Evolutionary conservation across 2,329 filamentous ascomycete genomes (phyloP), one percentile per base, ranked within the genome.

Genomic region (Cladobotryum protrusum): DNA sequence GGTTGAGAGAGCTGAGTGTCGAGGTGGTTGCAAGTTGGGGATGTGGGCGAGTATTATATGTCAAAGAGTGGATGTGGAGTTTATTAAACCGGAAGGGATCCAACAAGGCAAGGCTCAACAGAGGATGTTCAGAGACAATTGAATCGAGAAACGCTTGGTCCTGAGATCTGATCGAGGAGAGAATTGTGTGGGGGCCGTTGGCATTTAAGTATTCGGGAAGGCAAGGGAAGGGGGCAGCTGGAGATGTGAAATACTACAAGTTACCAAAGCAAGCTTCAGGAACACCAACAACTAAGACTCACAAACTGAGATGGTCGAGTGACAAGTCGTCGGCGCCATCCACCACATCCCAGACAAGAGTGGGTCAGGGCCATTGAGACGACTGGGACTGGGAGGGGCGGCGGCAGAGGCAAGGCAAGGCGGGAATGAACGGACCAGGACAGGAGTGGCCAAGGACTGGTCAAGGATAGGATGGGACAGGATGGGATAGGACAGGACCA

Each of bases 191-290:
- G 65, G 61, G 59, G 57, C 57, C 55, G 52, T 57, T 59, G 57
- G 50, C 54, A 62, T 67, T 67, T 43, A 62, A 66, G 67, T 49
- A 66, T 67, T 61, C 36, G 36, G 36, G n/a, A 39, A 39, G 36
- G 36, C 17, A 39, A 39, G 36, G 36, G 36, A 29, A 29, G 24
- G 24, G n/a, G 42, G 47, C 32, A 44, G 29, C 42, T 43, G 33
- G 42, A 15, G 35, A 52, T 50, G 47, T 34, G 41, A 37, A 47
- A 13, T 15, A 39, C 36, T 29, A 32, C 24, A 37, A 43, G 45
- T 29, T 29, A 29, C 34, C 35, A 35, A 44, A 49, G 34, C 20
- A 43, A 40, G n/a, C 37, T 42, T 36, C 40, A 48, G 45, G 45
- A 49, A 52, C 50, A 45, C 34, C 42, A 45, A 15, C 45, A 33